Percentiles rank a stretch among this genome's conserved stretches.
phyloP scores from a whole-genome alignment of 331 rosid genomes.

The Acacia pycnantha region DNA sequence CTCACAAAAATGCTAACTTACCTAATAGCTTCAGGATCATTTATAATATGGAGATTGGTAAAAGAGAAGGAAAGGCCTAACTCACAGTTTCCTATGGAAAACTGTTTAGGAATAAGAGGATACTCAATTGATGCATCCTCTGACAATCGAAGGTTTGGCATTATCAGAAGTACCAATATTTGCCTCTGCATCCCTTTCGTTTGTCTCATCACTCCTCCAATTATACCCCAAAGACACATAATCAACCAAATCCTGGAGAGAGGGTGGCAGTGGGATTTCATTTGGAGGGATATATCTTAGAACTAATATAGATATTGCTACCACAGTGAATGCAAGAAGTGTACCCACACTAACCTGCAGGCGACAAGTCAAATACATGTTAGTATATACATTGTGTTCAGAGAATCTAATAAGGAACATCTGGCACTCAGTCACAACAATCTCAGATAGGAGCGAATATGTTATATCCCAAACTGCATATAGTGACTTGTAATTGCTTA shows the following conservation, averaged over 20 bases:
- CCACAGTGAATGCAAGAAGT: slow-evolving; percentile 84
- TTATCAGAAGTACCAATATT: slow-evolving; percentile 38
- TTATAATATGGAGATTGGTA: neutral
- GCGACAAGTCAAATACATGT: slow-evolving; percentile 22
- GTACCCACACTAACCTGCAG: slow-evolving; percentile 94
- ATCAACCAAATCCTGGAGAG: slow-evolving; percentile 59
- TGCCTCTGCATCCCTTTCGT: slow-evolving; percentile 36
- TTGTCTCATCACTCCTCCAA: slow-evolving; percentile 33
- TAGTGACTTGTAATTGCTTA: neutral
- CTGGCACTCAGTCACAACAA: neutral
- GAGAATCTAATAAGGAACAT: slow-evolving; percentile 10
- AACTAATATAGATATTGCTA: slow-evolving; percentile 81
- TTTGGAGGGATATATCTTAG: slow-evolving; percentile 94
- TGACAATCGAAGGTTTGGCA: slow-evolving; percentile 37
- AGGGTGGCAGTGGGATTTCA: slow-evolving; percentile 70
- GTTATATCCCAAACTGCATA: neutral
- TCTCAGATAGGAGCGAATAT: neutral
- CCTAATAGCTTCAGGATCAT: too few species aligned
- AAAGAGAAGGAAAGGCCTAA: slow-evolving; percentile 18
- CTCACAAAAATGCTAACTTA: too few species aligned
- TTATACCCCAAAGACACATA: slow-evolving; percentile 31
- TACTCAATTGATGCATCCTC: slow-evolving; percentile 46
- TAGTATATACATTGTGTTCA: slow-evolving; percentile 3
- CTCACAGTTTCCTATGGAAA: slow-evolving; percentile 61
- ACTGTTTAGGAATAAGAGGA: slow-evolving; percentile 52